Evolutionary conservation across 257 asterid species (phyloP).

Genomic region (Solanum neorickii): DNA sequence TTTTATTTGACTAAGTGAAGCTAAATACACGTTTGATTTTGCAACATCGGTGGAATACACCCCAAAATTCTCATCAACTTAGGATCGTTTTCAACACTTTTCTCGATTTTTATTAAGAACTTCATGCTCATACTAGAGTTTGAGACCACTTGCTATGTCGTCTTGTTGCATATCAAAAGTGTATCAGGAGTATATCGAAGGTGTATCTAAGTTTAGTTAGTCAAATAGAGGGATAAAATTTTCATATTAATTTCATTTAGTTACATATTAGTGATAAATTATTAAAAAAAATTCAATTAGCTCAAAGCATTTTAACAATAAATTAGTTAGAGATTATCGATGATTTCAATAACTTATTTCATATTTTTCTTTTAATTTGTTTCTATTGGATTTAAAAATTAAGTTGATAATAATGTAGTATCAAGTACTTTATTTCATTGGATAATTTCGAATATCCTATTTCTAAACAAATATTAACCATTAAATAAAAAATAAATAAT

Average conservation of each 20-base stretch:
- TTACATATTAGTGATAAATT: background rate
- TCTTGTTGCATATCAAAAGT: background rate
- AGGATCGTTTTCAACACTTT: no score
- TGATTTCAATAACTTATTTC: background rate
- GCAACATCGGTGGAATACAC: background rate
- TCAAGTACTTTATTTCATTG: background rate
- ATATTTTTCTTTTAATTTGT: background rate
- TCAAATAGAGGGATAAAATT: fast-evolving
- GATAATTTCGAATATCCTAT: background rate
- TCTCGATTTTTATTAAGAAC: background rate
- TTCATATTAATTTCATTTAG: background rate
- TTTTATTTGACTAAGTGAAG: no score
- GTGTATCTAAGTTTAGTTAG: no score
- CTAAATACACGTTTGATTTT: no score
- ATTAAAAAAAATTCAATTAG: background rate
- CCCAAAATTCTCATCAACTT: no score
- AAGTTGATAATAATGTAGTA: background rate
- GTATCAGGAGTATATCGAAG: background rate
- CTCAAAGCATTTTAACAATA: background rate
- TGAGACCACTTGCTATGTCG: background rate
- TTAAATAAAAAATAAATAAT: background rate
- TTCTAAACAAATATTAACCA: background rate
- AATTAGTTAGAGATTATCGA: background rate
- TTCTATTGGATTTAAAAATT: background rate
- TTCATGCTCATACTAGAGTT: background rate